phyloP scores from a whole-genome alignment of 257 asterid genomes.

The Nicotiana noctiflora region DNA sequence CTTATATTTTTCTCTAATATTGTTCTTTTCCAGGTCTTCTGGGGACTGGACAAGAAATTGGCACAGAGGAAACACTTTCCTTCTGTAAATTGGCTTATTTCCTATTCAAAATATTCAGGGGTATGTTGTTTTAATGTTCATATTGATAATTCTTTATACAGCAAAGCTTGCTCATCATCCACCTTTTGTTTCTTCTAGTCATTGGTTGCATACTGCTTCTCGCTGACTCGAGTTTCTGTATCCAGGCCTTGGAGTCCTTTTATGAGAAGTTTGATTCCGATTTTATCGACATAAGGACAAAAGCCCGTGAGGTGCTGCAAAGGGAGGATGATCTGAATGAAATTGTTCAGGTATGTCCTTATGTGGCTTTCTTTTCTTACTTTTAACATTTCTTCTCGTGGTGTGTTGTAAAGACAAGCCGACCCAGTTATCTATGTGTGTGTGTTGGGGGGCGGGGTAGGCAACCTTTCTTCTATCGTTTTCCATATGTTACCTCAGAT shows the following conservation, averaged over 20 bases:
- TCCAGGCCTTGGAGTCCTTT: constrained; percentile 91
- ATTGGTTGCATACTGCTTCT: neutral
- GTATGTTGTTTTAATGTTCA: constrained; percentile 29
- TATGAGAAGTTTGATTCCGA: constrained; percentile 95
- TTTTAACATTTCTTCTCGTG: neutral
- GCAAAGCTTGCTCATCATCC: neutral
- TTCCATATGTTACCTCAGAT: neutral
- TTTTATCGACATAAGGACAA: constrained; percentile 90
- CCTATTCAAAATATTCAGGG: constrained; percentile 93
- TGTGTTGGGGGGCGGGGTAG: too few species aligned
- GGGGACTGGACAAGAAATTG: constrained; percentile 98
- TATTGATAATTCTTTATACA: neutral
- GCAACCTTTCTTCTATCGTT: neutral
- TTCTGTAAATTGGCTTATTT: constrained; percentile 96
- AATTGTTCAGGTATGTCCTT: constrained; percentile 35
- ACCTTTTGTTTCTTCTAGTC: neutral
- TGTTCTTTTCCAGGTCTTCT: constrained; percentile 59
- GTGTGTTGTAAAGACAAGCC: too few species aligned
- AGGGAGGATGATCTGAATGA: constrained; percentile 89
- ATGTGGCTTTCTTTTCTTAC: neutral
- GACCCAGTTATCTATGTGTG: too few species aligned
- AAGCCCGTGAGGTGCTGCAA: constrained; percentile 98
- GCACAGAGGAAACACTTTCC: constrained; percentile 98
- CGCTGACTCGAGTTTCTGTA: constrained; percentile 34
- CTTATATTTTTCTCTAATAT: constrained; percentile 4